Conservation (phyloP, 164 flowering plant species). For the Sedum album region DNA sequence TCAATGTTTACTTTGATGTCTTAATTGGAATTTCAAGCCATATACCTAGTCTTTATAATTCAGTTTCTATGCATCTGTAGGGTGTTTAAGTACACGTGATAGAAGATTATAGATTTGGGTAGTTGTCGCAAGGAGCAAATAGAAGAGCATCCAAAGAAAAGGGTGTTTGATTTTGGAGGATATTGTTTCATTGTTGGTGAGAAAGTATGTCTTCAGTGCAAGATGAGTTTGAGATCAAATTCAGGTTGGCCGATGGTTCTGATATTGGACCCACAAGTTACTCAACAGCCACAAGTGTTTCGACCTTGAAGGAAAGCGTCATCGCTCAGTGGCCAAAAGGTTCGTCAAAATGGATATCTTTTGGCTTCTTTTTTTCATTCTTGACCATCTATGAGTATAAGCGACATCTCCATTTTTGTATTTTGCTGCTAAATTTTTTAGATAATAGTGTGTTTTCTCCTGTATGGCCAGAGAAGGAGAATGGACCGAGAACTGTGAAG, state of each 20-base stretch:
- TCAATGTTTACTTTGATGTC: background rate
- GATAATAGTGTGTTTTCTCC: background rate
- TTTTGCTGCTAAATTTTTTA: background rate
- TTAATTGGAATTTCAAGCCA: background rate
- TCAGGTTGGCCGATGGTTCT: conserved; percentile 8
- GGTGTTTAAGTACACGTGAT: background rate
- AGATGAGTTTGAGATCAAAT: conserved; percentile 8
- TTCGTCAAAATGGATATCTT: background rate
- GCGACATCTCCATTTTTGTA: background rate
- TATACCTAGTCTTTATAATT: background rate
- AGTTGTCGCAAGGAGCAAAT: background rate
- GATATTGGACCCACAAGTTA: conserved; percentile 7
- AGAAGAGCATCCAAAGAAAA: background rate
- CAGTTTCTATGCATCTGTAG: background rate
- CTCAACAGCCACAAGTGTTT: conserved; percentile 1
- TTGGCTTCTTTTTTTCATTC: background rate
- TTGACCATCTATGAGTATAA: background rate
- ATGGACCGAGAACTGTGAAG: conserved; percentile 32
- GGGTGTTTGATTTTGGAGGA: background rate
- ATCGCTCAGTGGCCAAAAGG: conserved; percentile 9
- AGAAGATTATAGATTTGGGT: background rate
- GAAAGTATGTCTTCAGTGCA: conserved; percentile 3
- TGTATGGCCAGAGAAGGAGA: conserved; percentile 18
- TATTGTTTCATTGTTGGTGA: background rate
- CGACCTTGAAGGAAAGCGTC: conserved; percentile 9